Evolutionary conservation across 202 grass and related monocot genomes (phyloP), one percentile per base, ranked within the genome.

Genomic region (Setaria italica): DNA sequence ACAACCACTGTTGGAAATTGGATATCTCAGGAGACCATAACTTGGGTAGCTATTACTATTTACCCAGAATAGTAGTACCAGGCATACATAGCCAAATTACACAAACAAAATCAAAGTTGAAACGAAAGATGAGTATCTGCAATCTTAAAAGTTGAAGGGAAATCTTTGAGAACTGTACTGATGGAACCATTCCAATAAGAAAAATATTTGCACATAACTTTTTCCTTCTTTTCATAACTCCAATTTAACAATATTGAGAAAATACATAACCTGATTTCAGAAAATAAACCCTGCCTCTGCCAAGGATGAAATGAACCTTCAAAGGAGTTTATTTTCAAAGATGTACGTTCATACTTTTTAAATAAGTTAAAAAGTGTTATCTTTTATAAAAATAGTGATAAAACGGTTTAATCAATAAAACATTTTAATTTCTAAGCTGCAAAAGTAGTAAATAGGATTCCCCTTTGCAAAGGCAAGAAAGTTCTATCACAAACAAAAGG

Each of bases 21-120:
- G 71, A 66, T 9, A 74, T 49, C 50, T 37, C 29, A 54, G 72
- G 78, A 71, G 72, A 50, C 10, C 59, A 75, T 33, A 79, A 41
- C 20, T 68, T 60, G 32, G 51, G 25, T 67, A 53, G 32, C 37
- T 66, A 84, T 37, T 50, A 78, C 43, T 84, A 17, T 76, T 67
- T 76, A 75, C 39, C 7, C 29, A 48, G 37, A 39, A 77, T 60
- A 4, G 21, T 29, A 60, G 6, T 29, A 54, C 49, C 14, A 60
- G 42, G 41, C 56, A 67, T 74, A 55, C 48, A 30, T 41, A 76
- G 39, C 16, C 62, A 76, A 65, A 67, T 21, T 83, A 35, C 11
- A 3, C 45, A 65, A 64, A 67, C 21, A 51, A 43, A 9, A 80
- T 14, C 46, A 67, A 68, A 54, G 11, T 67, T 16, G 49, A 15